These are phyloP conservation scores for Populus alba DNA, from an alignment of 345 rosid genomes.

Conservation along the genomic window DNA sequence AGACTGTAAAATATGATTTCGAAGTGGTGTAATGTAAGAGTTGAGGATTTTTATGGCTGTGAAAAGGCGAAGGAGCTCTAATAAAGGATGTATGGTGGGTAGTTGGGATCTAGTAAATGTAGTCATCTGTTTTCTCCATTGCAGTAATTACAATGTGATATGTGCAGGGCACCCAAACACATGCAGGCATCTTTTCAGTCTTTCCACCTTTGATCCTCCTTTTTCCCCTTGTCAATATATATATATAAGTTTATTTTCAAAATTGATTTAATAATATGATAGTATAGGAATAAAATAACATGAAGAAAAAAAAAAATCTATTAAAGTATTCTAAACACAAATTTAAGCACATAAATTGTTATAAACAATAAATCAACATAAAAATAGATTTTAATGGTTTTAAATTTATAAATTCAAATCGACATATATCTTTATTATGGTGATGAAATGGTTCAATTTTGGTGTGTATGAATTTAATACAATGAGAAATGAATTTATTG, in stretches of 20 bases:
- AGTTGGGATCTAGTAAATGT: constrained; percentile 15
- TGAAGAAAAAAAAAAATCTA: fast-evolving
- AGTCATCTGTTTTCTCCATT: constrained; percentile 15
- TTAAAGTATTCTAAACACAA: no score
- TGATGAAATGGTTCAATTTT: no score
- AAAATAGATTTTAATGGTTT: no score
- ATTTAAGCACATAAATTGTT: no score
- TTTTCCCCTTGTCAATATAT: neutral
- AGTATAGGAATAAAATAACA: no score
- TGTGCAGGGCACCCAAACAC: neutral
- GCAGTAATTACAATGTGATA: constrained; percentile 2
- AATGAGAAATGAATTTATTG: no score
- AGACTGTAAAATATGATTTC: neutral
- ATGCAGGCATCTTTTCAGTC: neutral
- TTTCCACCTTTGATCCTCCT: neutral
- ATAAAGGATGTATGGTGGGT: constrained; percentile 5
- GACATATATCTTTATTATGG: no score
- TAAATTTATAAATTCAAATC: no score
- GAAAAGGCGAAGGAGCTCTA: neutral
- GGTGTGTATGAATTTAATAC: no score
- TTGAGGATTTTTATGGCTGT: neutral
- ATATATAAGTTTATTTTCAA: neutral
- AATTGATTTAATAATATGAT: no score
- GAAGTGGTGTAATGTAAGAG: neutral
- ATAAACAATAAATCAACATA: no score